Base-by-base conservation (phyloP, 306 rosid species). In the Rosa multiflora region DNA sequence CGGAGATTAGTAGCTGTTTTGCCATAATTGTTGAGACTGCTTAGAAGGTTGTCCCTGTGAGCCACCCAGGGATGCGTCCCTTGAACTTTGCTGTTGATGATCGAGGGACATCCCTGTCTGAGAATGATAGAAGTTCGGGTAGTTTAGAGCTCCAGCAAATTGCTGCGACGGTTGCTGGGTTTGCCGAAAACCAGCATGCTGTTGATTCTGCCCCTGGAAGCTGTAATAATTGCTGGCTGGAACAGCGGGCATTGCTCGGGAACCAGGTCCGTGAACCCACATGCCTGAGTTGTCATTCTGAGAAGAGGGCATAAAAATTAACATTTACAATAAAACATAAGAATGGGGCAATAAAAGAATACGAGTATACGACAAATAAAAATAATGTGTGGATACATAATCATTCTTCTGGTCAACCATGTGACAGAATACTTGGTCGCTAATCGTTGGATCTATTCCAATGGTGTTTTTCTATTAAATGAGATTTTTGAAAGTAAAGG, bases 211-310 rank as follows among this genome's bases (percentile, higher is more conserved):
- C 72, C 97, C 99, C 83, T 96, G 99, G 84, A 93, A 91, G 81
- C 87, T 84, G 91, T 96, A 93, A 77, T 93, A 96, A 5, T 86
- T 89, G 87, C 78, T 93, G 40, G 90, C 90, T 37, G 99, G 98
- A 83, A 92, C 92, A 17, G 91, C 91, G 12, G 98, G 83, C 90
- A 93, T 88, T 15, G 97, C 91, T 83, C 98, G 88, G 23, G 99
- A 96, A 72, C 97, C 96, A 56, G 93, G 98, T 61, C 98, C 99
- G 0, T 90, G 98, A 83, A 96, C 88, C 99, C 99, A 96, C 98
- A 96, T 93, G 2, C 89, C 89, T 29, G 97, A 88, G 84, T 93
- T 96, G 70, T 96, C 99, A 77, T 87, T 93, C 98, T 96, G 89
- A 68, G 70, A 79, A 3, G 83, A 1, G 0, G 37, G 62, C 11